Evolutionary conservation across 1,284 basidiomycete genomes (phyloP).

Genomic region (Cryptococcus sp.): DNA sequence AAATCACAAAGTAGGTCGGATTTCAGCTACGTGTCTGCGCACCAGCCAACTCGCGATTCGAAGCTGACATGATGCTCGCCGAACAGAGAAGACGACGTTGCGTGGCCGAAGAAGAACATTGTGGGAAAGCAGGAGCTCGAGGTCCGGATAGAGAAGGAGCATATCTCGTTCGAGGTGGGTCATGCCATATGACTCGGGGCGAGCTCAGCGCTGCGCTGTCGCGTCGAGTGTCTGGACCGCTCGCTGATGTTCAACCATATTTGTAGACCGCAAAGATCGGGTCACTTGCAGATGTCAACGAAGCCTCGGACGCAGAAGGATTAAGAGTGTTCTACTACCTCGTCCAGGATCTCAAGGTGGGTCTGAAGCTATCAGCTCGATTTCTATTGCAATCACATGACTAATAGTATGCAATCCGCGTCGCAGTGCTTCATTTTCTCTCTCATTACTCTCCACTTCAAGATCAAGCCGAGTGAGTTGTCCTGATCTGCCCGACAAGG

Average conservation of each 20-base stretch:
- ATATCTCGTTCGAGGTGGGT: conserved; percentile 94
- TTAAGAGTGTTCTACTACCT: conserved; percentile 98
- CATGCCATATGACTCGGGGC: not conserved
- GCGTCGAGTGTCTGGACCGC: not conserved
- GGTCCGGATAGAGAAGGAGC: conserved; percentile 88
- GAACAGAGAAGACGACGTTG: conserved; percentile 89
- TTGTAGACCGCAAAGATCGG: conserved; percentile 94
- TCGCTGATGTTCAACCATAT: not conserved
- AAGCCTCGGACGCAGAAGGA: conserved; percentile 96
- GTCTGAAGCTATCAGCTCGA: conserved; percentile 25
- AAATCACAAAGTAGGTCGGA: conserved; percentile 81
- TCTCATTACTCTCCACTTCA: conserved; percentile 96
- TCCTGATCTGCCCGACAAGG: not conserved
- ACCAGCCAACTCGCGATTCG: not conserved
- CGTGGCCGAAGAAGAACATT: conserved; percentile 99
- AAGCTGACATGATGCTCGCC: too few species aligned
- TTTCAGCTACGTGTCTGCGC: not conserved
- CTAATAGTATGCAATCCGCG: conserved; percentile 1
- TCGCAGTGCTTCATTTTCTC: conserved; percentile 93
- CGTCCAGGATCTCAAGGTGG: conserved; percentile 92
- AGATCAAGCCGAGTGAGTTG: conserved; percentile 85
- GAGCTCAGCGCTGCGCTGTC: not conserved
- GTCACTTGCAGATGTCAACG: conserved; percentile 92
- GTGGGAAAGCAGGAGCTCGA: conserved; percentile 98
- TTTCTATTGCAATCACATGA: not conserved